These are phyloP conservation scores for Lactarius evosmus DNA, from an alignment of 768 basidiomycete species.

Conservation along the genomic window DNA sequence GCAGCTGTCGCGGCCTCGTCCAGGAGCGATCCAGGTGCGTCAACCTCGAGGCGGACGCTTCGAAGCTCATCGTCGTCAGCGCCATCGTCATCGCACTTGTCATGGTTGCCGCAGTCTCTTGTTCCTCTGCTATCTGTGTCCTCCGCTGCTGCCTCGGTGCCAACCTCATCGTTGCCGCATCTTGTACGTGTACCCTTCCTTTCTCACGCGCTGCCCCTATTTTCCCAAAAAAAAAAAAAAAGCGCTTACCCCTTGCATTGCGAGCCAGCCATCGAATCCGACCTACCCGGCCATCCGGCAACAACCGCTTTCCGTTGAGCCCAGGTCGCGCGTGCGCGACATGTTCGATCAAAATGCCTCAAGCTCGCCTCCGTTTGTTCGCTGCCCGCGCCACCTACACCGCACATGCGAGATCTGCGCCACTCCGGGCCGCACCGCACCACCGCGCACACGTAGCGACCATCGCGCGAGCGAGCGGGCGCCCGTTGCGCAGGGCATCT, in stretches of 20 bases:
- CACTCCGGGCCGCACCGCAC: conserved; percentile 46
- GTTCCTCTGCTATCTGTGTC: conserved; percentile 34
- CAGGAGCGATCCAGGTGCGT: conserved; percentile 31
- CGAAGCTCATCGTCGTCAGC: conserved; percentile 30
- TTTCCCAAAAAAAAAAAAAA: background rate
- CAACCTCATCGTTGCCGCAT: conserved; percentile 27
- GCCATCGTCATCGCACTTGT: background rate
- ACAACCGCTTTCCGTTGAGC: conserved; percentile 27
- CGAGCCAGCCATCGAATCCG: conserved; percentile 12
- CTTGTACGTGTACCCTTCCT: conserved; percentile 32
- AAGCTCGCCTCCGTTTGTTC: conserved; percentile 58
- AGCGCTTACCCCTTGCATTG: conserved; percentile 28
- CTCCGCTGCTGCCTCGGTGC: background rate
- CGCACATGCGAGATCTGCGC: conserved; percentile 75
- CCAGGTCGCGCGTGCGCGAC: conserved; percentile 41
- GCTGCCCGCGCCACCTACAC: conserved; percentile 72
- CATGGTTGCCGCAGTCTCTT: conserved; percentile 11
- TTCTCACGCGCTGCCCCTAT: background rate
- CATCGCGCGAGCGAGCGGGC: conserved; percentile 20
- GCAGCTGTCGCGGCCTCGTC: conserved; percentile 20
- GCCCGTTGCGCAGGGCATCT: conserved; percentile 42
- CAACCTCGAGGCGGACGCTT: conserved; percentile 26
- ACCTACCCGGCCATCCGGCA: conserved; percentile 8
- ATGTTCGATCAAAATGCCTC: conserved; percentile 63
- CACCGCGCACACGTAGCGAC: conserved; percentile 25